Percentiles rank a stretch among this genome's conserved stretches.
phyloP scores from a whole-genome alignment of 306 rosid genomes.

The Ziziphus jujuba region DNA sequence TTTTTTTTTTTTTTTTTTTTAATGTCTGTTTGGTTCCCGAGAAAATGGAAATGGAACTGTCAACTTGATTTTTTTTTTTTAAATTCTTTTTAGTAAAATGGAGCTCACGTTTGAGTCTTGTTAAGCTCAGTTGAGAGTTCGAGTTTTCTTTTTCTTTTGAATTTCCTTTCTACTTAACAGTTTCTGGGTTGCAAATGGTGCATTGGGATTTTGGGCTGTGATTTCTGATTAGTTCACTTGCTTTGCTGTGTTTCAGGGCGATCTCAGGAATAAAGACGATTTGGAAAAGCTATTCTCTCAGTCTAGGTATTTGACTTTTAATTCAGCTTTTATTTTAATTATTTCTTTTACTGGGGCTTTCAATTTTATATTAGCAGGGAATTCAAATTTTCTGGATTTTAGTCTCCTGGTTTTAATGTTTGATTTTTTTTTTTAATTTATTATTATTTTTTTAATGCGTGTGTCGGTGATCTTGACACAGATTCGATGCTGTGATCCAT shows the following conservation, averaged over 20 bases:
- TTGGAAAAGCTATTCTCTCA: constrained; percentile 73
- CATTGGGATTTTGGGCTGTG: background rate
- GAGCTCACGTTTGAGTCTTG: too few relatives aligned
- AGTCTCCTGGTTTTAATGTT: background rate
- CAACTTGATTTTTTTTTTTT: background rate
- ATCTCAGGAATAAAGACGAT: constrained; percentile 71
- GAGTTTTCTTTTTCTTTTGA: too few relatives aligned
- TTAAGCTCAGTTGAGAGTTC: too few relatives aligned
- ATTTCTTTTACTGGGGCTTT: background rate
- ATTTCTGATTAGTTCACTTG: background rate
- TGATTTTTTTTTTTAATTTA: too few relatives aligned
- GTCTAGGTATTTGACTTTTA: constrained; percentile 36
- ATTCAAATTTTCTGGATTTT: background rate
- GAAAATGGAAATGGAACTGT: background rate
- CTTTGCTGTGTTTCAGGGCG: constrained; percentile 50
- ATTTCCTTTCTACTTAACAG: background rate
- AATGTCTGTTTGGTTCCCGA: background rate
- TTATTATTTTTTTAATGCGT: too few relatives aligned
- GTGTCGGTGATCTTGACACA: constrained; percentile 18
- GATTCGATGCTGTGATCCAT: constrained; percentile 92
- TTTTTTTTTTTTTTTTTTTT: too few relatives aligned
- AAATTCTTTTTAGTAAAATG: too few relatives aligned
- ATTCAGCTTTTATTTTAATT: background rate
- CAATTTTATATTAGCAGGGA: background rate
- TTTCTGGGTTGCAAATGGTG: background rate